phyloP scores from a whole-genome alignment of 148 eudicot species.

The Arbutus unedo region DNA sequence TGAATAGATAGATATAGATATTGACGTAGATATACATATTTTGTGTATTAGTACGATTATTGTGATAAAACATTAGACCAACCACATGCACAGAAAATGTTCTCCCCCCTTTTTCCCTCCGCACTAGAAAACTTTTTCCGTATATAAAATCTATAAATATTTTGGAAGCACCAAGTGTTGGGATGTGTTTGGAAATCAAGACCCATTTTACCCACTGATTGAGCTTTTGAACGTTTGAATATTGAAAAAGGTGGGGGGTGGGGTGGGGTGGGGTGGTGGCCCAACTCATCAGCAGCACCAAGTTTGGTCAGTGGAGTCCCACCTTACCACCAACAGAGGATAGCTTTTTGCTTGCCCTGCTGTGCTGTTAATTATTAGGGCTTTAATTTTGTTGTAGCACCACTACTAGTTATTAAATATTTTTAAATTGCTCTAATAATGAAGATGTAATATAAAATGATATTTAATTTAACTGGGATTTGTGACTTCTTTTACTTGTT shows the following conservation, averaged over 20 bases:
- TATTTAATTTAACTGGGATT: not conserved
- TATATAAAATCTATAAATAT: not conserved
- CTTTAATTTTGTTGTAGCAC: no score
- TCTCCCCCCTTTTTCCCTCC: not conserved
- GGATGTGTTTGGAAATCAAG: slow-evolving; percentile 13
- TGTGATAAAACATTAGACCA: not conserved
- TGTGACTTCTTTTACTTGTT: no score
- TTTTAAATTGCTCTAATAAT: no score
- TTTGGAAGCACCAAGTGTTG: slow-evolving; percentile 36
- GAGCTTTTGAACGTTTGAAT: slow-evolving; percentile 19
- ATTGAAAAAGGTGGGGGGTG: not conserved
- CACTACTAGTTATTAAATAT: not conserved
- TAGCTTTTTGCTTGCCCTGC: no score
- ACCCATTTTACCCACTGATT: slow-evolving; percentile 18
- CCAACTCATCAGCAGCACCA: slow-evolving; percentile 28
- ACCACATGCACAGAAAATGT: slow-evolving; percentile 9
- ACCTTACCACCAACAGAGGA: slow-evolving; percentile 41
- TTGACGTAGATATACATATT: not conserved
- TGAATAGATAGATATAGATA: not conserved
- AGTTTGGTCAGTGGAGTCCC: slow-evolving; percentile 39
- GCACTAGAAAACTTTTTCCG: not conserved
- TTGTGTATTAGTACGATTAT: not conserved
- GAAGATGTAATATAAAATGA: not conserved
- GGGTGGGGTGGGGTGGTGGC: slow-evolving; percentile 20
- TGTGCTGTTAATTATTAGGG: no score